Base-by-base conservation (phyloP, 2,329 filamentous ascomycete genomes). In the Ophiostoma novo-ulmi region DNA sequence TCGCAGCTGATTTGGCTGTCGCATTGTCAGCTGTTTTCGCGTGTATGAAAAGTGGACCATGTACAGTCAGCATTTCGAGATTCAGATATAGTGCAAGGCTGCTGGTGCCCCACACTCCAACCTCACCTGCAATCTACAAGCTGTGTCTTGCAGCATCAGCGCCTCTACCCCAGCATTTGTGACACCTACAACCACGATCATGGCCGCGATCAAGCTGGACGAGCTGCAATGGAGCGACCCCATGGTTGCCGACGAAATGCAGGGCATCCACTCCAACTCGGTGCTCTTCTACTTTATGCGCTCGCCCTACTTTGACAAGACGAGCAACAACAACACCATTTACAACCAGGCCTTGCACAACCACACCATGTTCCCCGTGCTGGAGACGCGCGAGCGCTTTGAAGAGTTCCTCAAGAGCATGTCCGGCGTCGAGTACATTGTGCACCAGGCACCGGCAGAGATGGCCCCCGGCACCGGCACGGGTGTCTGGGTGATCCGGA, bases 401-500 rank as follows among this genome's bases (percentile, higher is more conserved):
- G 88, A 91, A 77, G 84, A 81, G 13, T 86, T 85, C 26, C 80
- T 91, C 48, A 84, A 83, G 74, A 86, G 85, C 71, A 90, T 90
- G 88, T 84, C 85, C 0, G 88, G 88, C 2, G 80, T 90, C 67
- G 88, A 91, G 79, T 91, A 88, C 77, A 82, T 89, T 68, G 87
- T 91, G 69, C 87, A 86, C 52, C 85, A 89, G 76, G 86, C 88
- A 74, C 88, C 87, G 0, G 86, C 87, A 38, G 87, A 89, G 78
- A 87, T 84, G 75, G 85, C 83, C 0, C 87, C 86, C 0, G 87
- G 86, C n/a, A 81, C 80, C 52, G 84, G 84, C 31, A 89, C 88
- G 0, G 88, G 88, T 38, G 87, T 90, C 10, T 91, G 88, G 88
- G 86, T 90, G 38, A 89, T 91, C 74, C 85, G 87, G 76, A 90